Conservation (phyloP, 257 asterid species). For the Gynochthodes officinalis region DNA sequence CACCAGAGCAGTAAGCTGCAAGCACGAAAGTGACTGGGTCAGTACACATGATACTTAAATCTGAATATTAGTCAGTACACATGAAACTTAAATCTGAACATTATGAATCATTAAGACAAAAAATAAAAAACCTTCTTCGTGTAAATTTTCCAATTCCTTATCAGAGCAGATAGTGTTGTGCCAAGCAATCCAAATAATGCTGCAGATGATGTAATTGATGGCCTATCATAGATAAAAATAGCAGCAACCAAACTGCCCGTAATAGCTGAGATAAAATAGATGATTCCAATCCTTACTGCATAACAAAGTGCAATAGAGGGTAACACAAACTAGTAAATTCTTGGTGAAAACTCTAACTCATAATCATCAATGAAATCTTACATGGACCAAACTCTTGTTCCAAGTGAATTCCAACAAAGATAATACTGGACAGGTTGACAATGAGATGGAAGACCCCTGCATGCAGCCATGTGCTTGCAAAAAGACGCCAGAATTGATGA, state of each 20-base stretch:
- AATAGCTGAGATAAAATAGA: slow-evolving; percentile 69
- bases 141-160: slow-evolving; percentile 65
- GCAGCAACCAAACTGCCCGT: slow-evolving; percentile 66
- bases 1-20: slow-evolving; percentile 59
- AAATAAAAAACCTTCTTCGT: slow-evolving; percentile 50
- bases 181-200: slow-evolving; percentile 88
- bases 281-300: slow-evolving; percentile 64
- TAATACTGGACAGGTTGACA: slow-evolving; percentile 52
- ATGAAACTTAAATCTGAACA: slow-evolving; percentile 9
- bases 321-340: neutral
- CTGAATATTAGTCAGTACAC: slow-evolving; percentile 12
- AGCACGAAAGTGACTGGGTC: slow-evolving; percentile 5
- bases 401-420: slow-evolving; percentile 76
- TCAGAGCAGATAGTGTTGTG: slow-evolving; percentile 64
- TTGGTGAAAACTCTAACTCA: neutral
- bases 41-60: slow-evolving; percentile 13
- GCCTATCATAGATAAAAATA: slow-evolving; percentile 68
- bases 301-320: slow-evolving; percentile 9
- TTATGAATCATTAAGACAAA: neutral
- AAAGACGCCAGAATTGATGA: slow-evolving; percentile 72
- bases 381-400: slow-evolving; percentile 95
- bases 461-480: slow-evolving; percentile 77
- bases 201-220: slow-evolving; percentile 79
- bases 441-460: slow-evolving; percentile 79
- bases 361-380: slow-evolving; percentile 20